Base-by-base conservation (phyloP, 305 asterid species). In the Plantago coronopus region DNA sequence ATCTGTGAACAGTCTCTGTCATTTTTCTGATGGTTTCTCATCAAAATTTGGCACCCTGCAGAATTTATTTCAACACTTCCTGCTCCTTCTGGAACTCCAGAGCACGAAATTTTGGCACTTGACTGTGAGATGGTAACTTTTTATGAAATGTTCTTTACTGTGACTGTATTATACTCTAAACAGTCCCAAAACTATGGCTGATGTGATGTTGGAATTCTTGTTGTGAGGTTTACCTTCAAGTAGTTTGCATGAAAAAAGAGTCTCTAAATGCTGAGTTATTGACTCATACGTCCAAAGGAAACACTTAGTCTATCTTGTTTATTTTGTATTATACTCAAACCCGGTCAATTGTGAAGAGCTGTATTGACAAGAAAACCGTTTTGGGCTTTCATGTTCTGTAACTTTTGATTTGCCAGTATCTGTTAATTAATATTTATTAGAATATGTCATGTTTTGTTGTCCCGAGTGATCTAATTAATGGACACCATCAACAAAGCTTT, bases 91-190 rank as follows among this genome's bases (percentile, higher is more conserved):
- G 97, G 84, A 67, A 78, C 72, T 57, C 84, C 86, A 14, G 74
- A 72, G 38, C 78, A 80, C 68, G 84, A 75, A 63, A 78, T 88
- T 73, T 74, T 91, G 83, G 91, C 95, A 17, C 84, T 91, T 17
- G 98, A 91, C 65, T 91, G 98, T 62, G 98, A 91, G 77, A 91
- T 91, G 98, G 98, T 86, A 83, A 23, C 75, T 62, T 62, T 55
- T 59, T 17, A 65, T 17, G 66, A 57, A 12, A 49, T 59, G 53
- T 54, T 38, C 19, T 49, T 31, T 27, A 44, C 8, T 34, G 8
- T 34, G n/a, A 38, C 31, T 48, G 40, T 17, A 31, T 12, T 47
- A 46, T 59, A 51, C 43, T 23, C 55, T 61, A 48, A 17, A 34
- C 44, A 29, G 42, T 31, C 34, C 64, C 44, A 20, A 22, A 42